Conservation (phyloP, 805 yeast genomes). For the Hermanozyma aechmeae region DNA sequence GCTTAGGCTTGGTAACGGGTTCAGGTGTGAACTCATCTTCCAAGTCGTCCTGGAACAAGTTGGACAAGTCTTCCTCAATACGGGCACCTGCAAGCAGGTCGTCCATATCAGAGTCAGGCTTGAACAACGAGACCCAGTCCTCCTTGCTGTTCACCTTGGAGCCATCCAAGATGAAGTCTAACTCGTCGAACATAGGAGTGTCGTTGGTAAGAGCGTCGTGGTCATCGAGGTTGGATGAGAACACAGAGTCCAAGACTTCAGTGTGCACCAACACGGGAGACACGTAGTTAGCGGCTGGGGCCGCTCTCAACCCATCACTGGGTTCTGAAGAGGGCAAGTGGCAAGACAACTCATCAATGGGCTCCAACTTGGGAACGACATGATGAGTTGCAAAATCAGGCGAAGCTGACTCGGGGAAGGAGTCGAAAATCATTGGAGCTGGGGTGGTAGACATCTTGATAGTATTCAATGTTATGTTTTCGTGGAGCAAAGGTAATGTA, state of each 20-base stretch:
- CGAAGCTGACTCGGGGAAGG: constrained; percentile 7
- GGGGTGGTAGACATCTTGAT: constrained; percentile 16
- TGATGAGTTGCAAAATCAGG: constrained; percentile 4
- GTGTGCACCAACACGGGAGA: constrained; percentile 48
- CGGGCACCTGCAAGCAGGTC: constrained; percentile 2
- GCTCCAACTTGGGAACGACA: constrained; percentile 10
- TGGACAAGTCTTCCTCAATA: constrained; percentile 9
- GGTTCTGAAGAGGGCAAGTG: constrained; percentile 14
- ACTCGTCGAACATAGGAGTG: constrained; percentile 56
- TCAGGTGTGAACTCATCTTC: constrained; percentile 11
- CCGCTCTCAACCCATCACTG: no score
- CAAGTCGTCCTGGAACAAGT: constrained; percentile 13
- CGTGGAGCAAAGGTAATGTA: constrained; percentile 2
- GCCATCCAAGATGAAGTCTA: constrained; percentile 33
- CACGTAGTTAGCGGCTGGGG: constrained; percentile 1
- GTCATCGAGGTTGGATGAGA: constrained; percentile 30
- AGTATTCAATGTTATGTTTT: constrained; percentile 6
- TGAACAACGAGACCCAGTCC: constrained; percentile 59
- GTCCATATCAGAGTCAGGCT: constrained; percentile 8
- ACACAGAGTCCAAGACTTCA: constrained; percentile 43
- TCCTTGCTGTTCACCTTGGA: constrained; percentile 29
- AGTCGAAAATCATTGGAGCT: constrained; percentile 9
- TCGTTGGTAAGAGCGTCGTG: constrained; percentile 19
- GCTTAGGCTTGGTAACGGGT: constrained; percentile 1
- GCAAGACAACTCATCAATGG: constrained; percentile 16